phyloP scores from a whole-genome alignment of 176 grass and related monocot species.

The Raddia guianensis region DNA sequence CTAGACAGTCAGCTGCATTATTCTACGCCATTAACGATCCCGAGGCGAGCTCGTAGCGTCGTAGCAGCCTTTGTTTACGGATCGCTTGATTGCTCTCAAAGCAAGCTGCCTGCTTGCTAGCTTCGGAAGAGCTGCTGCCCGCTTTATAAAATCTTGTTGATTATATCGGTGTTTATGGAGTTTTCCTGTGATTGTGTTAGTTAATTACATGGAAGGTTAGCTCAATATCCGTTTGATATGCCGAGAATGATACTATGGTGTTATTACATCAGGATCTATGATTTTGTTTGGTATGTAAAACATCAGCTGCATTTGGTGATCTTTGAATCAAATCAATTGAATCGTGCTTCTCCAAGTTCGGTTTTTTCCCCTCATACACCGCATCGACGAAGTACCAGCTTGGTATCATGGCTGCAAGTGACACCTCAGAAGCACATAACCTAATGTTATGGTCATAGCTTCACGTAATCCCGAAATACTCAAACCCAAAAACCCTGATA shows the following conservation, averaged over 20 bases:
- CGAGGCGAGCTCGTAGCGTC: slow-evolving; percentile 42
- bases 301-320: neutral
- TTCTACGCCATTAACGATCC: slow-evolving; percentile 91
- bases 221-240: neutral
- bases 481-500: too few relatives aligned
- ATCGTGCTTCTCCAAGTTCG: neutral
- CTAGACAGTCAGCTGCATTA: slow-evolving; percentile 50
- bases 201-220: neutral
- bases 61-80: slow-evolving; percentile 50
- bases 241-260: neutral
- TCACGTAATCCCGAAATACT: neutral
- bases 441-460: neutral
- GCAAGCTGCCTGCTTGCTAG: slow-evolving; percentile 40
- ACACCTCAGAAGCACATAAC: neutral
- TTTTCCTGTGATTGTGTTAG: neutral
- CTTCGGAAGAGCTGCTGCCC: slow-evolving; percentile 45
- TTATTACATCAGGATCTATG: too few relatives aligned
- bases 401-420: neutral
- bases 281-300: neutral
- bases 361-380: too few relatives aligned
- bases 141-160: slow-evolving; percentile 2
- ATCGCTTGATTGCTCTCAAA: slow-evolving; percentile 60
- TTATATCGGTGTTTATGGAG: neutral
- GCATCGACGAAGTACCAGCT: neutral
- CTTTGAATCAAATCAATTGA: neutral